Base-by-base conservation (phyloP, 1,139 yeast genomes). In the Schizosaccharomyces versatilis region DNA sequence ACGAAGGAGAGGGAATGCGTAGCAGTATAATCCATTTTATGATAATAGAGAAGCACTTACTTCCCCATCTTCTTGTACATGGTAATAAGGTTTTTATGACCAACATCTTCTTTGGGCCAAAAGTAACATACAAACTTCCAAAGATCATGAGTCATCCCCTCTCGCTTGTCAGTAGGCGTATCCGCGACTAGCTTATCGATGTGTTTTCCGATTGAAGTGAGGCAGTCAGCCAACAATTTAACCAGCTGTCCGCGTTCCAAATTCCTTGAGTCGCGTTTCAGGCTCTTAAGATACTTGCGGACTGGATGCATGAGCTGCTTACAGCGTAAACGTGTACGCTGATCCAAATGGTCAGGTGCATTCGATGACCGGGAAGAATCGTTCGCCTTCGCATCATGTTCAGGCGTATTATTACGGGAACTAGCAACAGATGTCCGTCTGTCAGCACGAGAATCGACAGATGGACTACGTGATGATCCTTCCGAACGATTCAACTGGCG, bases 31-130 rank as follows among this genome's bases (percentile, higher is more conserved):
- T 24, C 32, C 32, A 24, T 24, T 24, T 24, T 24, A n/a, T 5
- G 32, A 24, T 24, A 24, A 24, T 5, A 24, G 32, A 24, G 32
- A 24, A 24, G 32, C 32, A 9, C 38, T 38, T 38, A 49, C 42
- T 49, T 49, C 32, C 32, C 32, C 52, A 49, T 49, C 42, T 39
- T 38, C 19, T 49, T 9, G 36, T 49, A 49, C 52, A 49, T 49
- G 42, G n/a, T 39, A 6, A 38, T 39, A 10, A 49, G 14, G 19
- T 38, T 38, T n/a, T 36, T 49, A 24, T 49, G 36, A 7, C 19
- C 12, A 14, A 49, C 52, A 5, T 49, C 52, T 6, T 49, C 52
- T 24, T 49, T 49, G 24, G 52, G 52, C 52, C 52, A 49, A 39
- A 49, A 49, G 42, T 49, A 49, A 15, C 42, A 38, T 9, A 19